phyloP scores from a whole-genome alignment of 2,329 filamentous ascomycete species.

The Fusarium sp. region DNA sequence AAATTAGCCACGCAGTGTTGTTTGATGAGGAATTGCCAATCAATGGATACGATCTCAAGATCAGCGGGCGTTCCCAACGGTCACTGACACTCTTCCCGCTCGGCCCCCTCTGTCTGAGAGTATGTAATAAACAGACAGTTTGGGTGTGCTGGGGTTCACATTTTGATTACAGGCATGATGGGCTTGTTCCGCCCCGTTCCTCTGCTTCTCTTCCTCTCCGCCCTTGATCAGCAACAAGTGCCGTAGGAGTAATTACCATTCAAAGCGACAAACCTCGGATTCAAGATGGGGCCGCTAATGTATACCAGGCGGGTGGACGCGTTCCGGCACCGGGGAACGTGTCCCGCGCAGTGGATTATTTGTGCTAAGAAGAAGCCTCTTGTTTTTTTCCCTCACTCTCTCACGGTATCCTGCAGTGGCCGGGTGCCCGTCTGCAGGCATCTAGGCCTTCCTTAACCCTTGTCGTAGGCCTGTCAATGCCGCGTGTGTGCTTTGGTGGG shows the following conservation, averaged over 20 bases:
- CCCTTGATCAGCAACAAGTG: conserved; percentile 2
- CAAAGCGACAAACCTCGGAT: conserved; percentile 12
- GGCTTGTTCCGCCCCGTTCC: conserved; percentile 8
- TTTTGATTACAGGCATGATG: background rate
- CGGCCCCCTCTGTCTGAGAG: conserved; percentile 5
- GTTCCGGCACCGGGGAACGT: conserved; percentile 36
- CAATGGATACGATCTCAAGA: conserved; percentile 7
- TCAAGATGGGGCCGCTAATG: conserved; percentile 30
- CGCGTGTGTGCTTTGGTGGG: conserved; percentile 28
- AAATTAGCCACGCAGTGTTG: conserved; percentile 21
- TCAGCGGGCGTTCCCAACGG: conserved; percentile 34
- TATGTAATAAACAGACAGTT: background rate
- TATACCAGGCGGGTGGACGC: conserved; percentile 25
- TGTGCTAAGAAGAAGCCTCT: conserved; percentile 14
- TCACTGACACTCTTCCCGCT: conserved; percentile 14
- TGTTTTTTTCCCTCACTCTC: conserved; percentile 4
- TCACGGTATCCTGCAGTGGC: conserved; percentile 24
- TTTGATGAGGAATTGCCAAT: conserved; percentile 21
- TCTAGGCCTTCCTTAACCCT: conserved; percentile 15
- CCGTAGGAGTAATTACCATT: background rate
- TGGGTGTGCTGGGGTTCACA: background rate
- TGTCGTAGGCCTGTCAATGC: conserved; percentile 36
- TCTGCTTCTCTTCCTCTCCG: background rate
- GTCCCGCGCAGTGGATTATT: conserved; percentile 28
- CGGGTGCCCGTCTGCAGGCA: conserved; percentile 32